Conservation (phyloP, 306 rosid species). For the Canavalia gladiata region DNA sequence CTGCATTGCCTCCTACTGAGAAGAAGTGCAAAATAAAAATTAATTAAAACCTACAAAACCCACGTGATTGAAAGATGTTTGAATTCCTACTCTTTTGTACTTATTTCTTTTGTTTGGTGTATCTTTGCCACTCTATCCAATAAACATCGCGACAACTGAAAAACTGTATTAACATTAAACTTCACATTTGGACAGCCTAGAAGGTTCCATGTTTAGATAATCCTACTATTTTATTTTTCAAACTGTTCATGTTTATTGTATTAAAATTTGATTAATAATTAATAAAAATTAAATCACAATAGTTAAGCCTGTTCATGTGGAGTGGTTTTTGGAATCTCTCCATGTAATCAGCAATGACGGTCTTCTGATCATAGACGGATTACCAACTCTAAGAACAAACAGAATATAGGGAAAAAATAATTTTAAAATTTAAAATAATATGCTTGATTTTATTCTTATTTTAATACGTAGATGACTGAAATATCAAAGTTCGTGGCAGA, state of each 20-base stretch:
- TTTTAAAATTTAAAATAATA: too few relatives aligned
- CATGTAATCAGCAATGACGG: not conserved
- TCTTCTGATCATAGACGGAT: not conserved
- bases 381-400: too few relatives aligned
- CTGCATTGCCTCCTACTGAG: slow-evolving; percentile 6
- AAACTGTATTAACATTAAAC: not conserved
- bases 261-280: not conserved
- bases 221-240: not conserved
- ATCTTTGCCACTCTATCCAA: slow-evolving; percentile 26
- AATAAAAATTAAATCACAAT: not conserved
- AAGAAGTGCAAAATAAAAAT: slow-evolving; percentile 14
- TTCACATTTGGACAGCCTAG: slow-evolving; percentile 19
- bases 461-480: too few relatives aligned
- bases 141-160: slow-evolving; percentile 16
- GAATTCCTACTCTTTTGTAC: not conserved
- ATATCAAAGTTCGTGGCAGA: too few relatives aligned
- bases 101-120: not conserved
- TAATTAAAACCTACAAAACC: not conserved
- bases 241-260: not conserved
- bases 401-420: too few relatives aligned
- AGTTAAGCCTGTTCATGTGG: not conserved
- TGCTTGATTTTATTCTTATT: too few relatives aligned
- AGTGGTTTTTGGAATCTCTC: not conserved
- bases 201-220: not conserved
- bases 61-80: slow-evolving; percentile 25